A percentile compares a stretch with the other conserved stretches of the same genome.
These are phyloP conservation scores for Centrapalus pauciflorus DNA, from an alignment of 129 eudicot species.

Conservation along the genomic window DNA sequence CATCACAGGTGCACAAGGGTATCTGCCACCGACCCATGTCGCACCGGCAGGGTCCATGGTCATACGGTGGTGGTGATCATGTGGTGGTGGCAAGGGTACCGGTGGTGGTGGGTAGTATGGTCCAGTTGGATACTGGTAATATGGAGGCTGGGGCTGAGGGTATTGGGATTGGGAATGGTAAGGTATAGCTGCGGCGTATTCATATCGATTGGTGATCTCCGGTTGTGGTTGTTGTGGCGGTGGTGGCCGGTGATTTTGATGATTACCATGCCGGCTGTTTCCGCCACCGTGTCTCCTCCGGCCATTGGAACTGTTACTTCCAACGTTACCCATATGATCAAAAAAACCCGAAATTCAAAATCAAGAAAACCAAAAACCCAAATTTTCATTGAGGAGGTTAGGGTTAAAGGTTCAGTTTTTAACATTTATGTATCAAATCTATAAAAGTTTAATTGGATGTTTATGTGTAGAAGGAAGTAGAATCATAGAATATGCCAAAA, in stretches of 20 bases:
- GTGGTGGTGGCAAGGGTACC: constrained; percentile 58
- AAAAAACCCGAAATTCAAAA: neutral
- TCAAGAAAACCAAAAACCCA: neutral
- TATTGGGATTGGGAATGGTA: constrained; percentile 66
- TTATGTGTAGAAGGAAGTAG: too few relatives aligned
- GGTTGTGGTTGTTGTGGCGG: constrained; percentile 46
- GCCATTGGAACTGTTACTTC: constrained; percentile 42
- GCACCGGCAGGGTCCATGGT: constrained; percentile 34
- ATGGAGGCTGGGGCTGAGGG: constrained; percentile 45
- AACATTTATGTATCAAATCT: neutral
- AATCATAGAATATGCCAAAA: too few relatives aligned
- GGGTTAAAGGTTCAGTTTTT: neutral
- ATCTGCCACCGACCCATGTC: constrained; percentile 59
- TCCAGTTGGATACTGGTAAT: constrained; percentile 63
- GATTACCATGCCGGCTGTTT: constrained; percentile 22
- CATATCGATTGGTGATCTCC: constrained; percentile 45
- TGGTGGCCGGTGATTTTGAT: constrained; percentile 35
- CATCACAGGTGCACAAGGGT: constrained; percentile 66
- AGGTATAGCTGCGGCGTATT: constrained; percentile 71
- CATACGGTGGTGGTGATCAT: constrained; percentile 50
- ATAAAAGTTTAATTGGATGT: neutral
- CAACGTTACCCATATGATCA: constrained; percentile 61
- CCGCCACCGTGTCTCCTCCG: constrained; percentile 30
- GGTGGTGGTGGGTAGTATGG: constrained; percentile 59
- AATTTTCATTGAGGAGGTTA: neutral